Evolutionary conservation across 208 protist genomes (phyloP).

Genomic region (Leishmania arabica): DNA sequence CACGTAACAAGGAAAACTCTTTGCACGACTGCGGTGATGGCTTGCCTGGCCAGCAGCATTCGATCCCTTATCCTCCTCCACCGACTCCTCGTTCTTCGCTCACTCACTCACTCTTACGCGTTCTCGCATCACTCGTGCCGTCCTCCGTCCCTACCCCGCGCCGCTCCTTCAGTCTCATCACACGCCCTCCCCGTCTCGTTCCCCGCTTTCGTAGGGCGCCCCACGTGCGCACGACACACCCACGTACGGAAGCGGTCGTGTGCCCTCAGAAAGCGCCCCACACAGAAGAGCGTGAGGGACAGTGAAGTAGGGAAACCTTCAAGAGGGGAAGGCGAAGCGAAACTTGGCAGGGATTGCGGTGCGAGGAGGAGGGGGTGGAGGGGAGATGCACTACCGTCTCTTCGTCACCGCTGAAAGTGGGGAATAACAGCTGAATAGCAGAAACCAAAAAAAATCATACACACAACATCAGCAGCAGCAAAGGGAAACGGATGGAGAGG

Average conservation of each 20-base stretch:
- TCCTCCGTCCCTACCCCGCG: not conserved
- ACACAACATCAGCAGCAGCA: not conserved
- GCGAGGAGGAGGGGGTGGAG: not conserved
- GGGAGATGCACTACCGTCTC: not conserved
- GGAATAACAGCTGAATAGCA: not conserved
- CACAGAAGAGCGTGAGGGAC: not conserved
- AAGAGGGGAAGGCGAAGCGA: not conserved
- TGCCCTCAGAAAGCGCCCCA: not conserved
- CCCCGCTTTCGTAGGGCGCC: not conserved
- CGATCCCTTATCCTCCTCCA: slow-evolving; percentile 9
- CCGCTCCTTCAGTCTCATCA: not conserved
- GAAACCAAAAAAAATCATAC: not conserved
- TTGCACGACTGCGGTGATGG: not conserved
- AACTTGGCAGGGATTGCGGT: not conserved
- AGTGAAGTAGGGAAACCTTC: not conserved
- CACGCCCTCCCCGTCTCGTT: not conserved
- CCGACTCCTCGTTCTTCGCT: slow-evolving; percentile 4
- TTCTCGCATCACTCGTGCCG: slow-evolving; percentile 1
- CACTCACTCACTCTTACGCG: slow-evolving; percentile 7
- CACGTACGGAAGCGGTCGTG: not conserved
- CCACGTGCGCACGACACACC: not conserved
- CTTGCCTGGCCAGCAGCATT: slow-evolving; percentile 3
- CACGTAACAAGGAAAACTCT: not conserved
- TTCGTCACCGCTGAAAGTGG: not conserved
- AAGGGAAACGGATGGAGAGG: not conserved